These are phyloP conservation scores for Silybum marianum DNA, from an alignment of 129 eudicot genomes.

Conservation along the genomic window DNA sequence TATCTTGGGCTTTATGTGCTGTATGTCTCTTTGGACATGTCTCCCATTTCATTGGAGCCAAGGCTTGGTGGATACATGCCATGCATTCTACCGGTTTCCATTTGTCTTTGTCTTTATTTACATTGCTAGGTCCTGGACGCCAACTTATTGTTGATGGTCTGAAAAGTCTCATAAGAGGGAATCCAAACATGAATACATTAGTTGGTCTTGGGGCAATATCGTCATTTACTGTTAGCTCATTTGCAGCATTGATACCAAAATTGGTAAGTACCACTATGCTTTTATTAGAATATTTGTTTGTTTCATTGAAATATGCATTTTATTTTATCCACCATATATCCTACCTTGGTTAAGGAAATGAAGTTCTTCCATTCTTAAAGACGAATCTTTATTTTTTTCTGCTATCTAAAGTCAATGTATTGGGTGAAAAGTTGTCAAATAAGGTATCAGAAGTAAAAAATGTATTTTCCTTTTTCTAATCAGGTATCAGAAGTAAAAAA, in stretches of 20 bases:
- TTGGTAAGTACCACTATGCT: constrained; percentile 54
- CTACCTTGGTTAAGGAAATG: constrained; percentile 7
- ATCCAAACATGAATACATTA: constrained; percentile 97
- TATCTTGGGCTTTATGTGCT: constrained; percentile 98
- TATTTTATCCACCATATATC: background rate
- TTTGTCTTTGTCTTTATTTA: constrained; percentile 77
- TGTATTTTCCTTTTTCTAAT: too few species aligned
- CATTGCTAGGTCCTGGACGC: constrained; percentile 93
- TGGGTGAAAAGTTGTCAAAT: too few species aligned
- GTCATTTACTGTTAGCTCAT: constrained; percentile 89
- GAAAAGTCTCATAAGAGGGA: constrained; percentile 83
- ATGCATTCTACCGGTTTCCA: constrained; percentile 95
- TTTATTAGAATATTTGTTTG: constrained; percentile 1
- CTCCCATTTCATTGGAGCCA: constrained; percentile 90
- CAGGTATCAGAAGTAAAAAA: too few species aligned
- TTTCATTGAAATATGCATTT: background rate
- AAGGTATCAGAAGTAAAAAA: too few species aligned
- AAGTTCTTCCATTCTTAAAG: background rate
- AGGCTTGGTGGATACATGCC: constrained; percentile 87
- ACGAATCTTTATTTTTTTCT: background rate
- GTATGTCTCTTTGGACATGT: constrained; percentile 96
- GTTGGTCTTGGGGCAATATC: constrained; percentile 99
- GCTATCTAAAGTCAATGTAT: background rate
- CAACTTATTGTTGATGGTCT: constrained; percentile 90
- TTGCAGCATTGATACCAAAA: constrained; percentile 94